Evolutionary conservation across 768 basidiomycete species (phyloP).

Genomic region (Lentinula detonsa): DNA sequence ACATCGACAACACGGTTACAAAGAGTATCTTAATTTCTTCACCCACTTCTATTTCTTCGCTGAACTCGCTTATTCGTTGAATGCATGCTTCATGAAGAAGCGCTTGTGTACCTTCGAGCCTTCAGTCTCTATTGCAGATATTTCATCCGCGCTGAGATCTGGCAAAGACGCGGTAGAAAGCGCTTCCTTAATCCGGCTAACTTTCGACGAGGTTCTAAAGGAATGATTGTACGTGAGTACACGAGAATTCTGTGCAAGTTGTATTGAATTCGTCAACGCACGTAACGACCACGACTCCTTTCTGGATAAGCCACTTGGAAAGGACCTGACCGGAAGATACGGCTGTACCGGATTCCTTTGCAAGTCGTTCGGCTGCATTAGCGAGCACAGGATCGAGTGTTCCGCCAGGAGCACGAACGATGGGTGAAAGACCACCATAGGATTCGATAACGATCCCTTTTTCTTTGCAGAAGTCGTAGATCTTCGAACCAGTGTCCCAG

Average conservation of each 20-base stretch:
- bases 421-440: constrained; percentile 53
- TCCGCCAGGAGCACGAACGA: constrained; percentile 39
- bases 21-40: not conserved
- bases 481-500: constrained; percentile 49
- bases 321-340: constrained; percentile 60
- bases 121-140: constrained; percentile 53
- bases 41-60: not conserved
- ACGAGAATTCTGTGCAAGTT: no score
- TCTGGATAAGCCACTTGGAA: constrained; percentile 60
- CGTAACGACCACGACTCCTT: constrained; percentile 64
- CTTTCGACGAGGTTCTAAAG: constrained; percentile 42
- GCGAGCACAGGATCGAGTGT: constrained; percentile 54
- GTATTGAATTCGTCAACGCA: constrained; percentile 20
- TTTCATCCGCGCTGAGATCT: constrained; percentile 52
- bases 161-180: constrained; percentile 33
- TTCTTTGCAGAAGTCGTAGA: constrained; percentile 47
- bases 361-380: constrained; percentile 44
- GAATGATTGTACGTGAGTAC: not conserved
- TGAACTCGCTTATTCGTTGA: constrained; percentile 18
- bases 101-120: constrained; percentile 43
- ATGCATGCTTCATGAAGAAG: constrained; percentile 32
- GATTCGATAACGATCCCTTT: constrained; percentile 58
- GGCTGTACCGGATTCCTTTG: constrained; percentile 30
- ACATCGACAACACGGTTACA: no score
- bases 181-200: constrained; percentile 39